Percentiles rank a stretch among this genome's conserved stretches.
Evolutionary conservation across 805 yeast species (phyloP).

Genomic region (Yarrowia divulgata): DNA sequence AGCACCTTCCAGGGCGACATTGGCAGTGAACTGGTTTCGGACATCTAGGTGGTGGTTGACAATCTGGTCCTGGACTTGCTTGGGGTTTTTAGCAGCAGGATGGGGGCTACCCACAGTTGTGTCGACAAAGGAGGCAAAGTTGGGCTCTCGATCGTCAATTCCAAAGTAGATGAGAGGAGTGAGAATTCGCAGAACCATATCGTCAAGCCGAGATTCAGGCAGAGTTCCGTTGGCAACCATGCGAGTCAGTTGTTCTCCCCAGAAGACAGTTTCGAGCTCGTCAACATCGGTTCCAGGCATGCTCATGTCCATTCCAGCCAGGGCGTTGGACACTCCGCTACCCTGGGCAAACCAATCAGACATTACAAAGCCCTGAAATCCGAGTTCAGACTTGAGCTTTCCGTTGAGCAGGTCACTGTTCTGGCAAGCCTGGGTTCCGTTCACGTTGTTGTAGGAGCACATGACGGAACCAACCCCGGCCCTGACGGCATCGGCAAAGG

Average conservation of each 20-base stretch:
- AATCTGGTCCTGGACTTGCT: conserved; percentile 57
- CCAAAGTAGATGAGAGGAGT: conserved; percentile 55
- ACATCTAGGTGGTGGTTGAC: conserved; percentile 65
- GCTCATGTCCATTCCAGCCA: conserved; percentile 69
- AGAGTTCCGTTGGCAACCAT: conserved; percentile 64
- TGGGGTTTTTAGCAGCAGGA: conserved; percentile 51
- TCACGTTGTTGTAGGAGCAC: conserved; percentile 66
- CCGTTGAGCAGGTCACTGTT: conserved; percentile 63
- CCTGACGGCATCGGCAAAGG: conserved; percentile 66
- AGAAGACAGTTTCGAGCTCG: conserved; percentile 47
- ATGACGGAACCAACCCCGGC: conserved; percentile 69
- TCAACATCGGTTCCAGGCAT: conserved; percentile 61
- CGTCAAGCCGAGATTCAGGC: conserved; percentile 61
- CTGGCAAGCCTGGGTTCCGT: conserved; percentile 65
- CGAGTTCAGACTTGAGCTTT: conserved; percentile 65
- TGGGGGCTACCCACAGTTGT: conserved; percentile 54
- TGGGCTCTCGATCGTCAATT: conserved; percentile 53
- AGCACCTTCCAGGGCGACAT: conserved; percentile 61
- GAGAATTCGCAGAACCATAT: conserved; percentile 66
- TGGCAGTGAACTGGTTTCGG: conserved; percentile 55
- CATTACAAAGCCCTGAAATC: conserved; percentile 71
- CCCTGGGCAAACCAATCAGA: conserved; percentile 69
- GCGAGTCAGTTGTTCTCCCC: conserved; percentile 65
- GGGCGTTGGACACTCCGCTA: conserved; percentile 63
- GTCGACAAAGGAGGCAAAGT: conserved; percentile 65